Conservation (phyloP, 2,329 filamentous ascomycete species). For the Clonostachys solani region DNA sequence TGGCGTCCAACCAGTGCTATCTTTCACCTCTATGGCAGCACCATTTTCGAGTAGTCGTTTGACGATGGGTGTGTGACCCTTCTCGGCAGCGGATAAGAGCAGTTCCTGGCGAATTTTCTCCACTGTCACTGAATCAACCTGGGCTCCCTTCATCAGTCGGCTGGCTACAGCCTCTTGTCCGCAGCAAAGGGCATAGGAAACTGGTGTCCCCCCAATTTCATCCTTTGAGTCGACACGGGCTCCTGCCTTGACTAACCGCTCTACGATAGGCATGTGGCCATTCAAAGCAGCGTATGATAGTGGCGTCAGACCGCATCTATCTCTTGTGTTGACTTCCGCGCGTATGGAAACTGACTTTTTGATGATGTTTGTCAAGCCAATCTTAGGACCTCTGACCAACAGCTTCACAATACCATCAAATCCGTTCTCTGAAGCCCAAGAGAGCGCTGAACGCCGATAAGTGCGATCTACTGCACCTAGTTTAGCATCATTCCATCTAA, state of each 20-base stretch:
- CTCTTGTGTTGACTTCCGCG: conserved; percentile 8
- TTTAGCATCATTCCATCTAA: neutral
- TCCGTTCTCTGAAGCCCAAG: neutral
- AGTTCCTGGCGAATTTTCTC: neutral
- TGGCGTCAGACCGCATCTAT: conserved; percentile 8
- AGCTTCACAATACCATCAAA: conserved; percentile 1
- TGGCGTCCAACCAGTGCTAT: conserved; percentile 8
- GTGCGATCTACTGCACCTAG: neutral
- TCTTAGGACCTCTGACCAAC: neutral
- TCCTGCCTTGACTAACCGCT: conserved; percentile 7
- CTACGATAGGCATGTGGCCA: conserved; percentile 1
- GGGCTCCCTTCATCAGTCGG: conserved; percentile 2
- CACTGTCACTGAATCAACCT: neutral
- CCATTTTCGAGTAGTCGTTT: conserved; percentile 9
- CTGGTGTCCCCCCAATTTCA: conserved; percentile 7
- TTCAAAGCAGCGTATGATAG: conserved; percentile 3
- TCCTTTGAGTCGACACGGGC: conserved; percentile 9
- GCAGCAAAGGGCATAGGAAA: neutral
- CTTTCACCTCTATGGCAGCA: conserved; percentile 8
- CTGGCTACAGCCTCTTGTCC: neutral
- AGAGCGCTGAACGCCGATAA: neutral
- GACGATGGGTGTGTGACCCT: neutral
- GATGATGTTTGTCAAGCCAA: neutral
- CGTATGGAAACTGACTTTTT: conserved; percentile 7
- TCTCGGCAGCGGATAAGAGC: neutral